Conservation (phyloP, 2,329 filamentous ascomycete species). For the Pseudodiploospora longispora region DNA sequence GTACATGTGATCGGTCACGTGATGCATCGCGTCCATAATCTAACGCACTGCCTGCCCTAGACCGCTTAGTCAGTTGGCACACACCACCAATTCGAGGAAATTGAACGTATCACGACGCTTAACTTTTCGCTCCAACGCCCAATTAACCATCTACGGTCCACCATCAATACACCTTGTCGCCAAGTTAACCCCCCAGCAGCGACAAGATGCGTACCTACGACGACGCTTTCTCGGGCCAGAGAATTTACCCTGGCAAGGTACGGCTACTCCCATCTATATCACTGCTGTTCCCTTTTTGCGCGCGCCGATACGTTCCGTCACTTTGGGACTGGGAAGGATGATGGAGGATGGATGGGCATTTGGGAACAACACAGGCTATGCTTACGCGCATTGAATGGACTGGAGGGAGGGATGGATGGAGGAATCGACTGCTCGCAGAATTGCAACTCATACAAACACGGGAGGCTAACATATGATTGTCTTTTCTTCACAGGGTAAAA, state of each 20-base stretch:
- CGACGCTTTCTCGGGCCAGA: constrained; percentile 57
- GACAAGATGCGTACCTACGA: constrained; percentile 60
- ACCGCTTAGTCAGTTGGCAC: constrained; percentile 32
- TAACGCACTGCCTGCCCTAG: constrained; percentile 28
- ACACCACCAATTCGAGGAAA: constrained; percentile 33
- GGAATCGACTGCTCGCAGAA: neutral
- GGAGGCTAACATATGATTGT: constrained; percentile 1
- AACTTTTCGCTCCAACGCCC: constrained; percentile 28
- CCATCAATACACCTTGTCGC: constrained; percentile 34
- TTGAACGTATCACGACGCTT: constrained; percentile 26
- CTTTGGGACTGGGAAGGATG: constrained; percentile 13
- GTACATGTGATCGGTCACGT: constrained; percentile 22
- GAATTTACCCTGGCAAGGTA: constrained; percentile 63
- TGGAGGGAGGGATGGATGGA: neutral
- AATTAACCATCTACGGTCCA: constrained; percentile 26
- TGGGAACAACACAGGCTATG: too few relatives aligned
- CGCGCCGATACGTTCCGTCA: constrained; percentile 12
- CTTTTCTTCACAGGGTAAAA: constrained; percentile 68
- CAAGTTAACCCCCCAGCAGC: constrained; percentile 27
- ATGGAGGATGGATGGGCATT: neutral
- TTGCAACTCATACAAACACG: neutral
- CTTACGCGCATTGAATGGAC: too few relatives aligned
- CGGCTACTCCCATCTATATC: constrained; percentile 16
- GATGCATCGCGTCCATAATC: constrained; percentile 13
- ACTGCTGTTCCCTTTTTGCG: constrained; percentile 8